phyloP scores from a whole-genome alignment of 2,329 filamentous ascomycete species.

The Fusarium abutilonis region DNA sequence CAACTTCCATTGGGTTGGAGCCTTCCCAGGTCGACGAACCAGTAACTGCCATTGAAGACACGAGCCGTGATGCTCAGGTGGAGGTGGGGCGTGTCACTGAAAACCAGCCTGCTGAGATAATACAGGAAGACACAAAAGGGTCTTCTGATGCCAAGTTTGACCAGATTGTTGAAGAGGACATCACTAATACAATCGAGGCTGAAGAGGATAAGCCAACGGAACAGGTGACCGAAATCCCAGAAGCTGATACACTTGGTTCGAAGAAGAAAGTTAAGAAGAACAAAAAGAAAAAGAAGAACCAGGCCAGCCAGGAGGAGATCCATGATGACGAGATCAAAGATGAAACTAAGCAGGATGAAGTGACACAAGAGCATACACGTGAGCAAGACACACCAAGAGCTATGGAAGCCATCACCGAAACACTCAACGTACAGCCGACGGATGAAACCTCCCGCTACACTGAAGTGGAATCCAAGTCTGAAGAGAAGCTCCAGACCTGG shows the following conservation, averaged over 20 bases:
- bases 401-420: not conserved
- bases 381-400: constrained; percentile 2
- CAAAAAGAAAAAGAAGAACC: constrained; percentile 47
- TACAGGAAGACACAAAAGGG: not conserved
- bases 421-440: not conserved
- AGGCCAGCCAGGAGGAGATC: constrained; percentile 20
- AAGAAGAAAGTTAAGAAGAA: constrained; percentile 50
- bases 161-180: not conserved
- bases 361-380: not conserved
- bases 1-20: constrained; percentile 30
- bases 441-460: not conserved
- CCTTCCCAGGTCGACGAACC: constrained; percentile 41
- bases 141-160: not conserved
- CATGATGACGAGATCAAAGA: constrained; percentile 12
- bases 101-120: constrained; percentile 6
- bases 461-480: constrained; percentile 31
- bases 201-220: not conserved
- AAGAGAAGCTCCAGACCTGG: constrained; percentile 4
- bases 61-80: constrained; percentile 4
- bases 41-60: not conserved
- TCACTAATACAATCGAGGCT: not conserved
- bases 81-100: not conserved
- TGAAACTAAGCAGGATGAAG: constrained; percentile 5
- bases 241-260: constrained; percentile 14
- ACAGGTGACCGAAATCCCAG: constrained; percentile 12